A percentile compares a stretch with the other conserved stretches of the same genome.
Conservation (phyloP, 257 asterid genomes). For the Jaltomata sinuosa region DNA sequence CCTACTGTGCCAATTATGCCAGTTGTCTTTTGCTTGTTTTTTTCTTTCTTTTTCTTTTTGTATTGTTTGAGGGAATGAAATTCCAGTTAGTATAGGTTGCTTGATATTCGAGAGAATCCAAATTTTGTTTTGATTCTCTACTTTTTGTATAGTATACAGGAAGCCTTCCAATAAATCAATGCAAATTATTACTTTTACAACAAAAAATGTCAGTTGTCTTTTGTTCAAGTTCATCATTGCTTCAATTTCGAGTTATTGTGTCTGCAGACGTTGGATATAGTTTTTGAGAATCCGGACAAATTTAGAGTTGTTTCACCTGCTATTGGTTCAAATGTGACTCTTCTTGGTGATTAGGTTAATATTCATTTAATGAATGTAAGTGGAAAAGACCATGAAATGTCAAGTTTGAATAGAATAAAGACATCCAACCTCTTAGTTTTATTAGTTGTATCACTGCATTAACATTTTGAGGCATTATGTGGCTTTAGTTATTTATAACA, state of each 20-base stretch:
- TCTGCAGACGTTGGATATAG: conserved; percentile 83
- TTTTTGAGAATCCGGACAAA: conserved; percentile 90
- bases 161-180: not conserved
- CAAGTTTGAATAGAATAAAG: not conserved
- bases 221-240: not conserved
- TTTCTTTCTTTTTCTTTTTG: not conserved
- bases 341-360: conserved; percentile 93
- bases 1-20: conserved; percentile 1
- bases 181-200: not conserved
- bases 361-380: not conserved
- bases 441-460: not conserved
- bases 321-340: conserved; percentile 96
- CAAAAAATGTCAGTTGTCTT: not conserved
- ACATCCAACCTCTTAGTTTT: not conserved
- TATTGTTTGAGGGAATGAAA: not conserved
- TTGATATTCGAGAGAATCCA: not conserved
- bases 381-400: not conserved
- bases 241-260: not conserved
- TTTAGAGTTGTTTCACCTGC: conserved; percentile 90
- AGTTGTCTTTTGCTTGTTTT: not conserved
- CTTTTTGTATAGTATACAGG: not conserved
- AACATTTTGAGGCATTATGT: not conserved
- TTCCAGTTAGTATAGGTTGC: not conserved
- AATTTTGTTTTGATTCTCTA: not conserved
- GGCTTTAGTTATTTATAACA: not conserved